Base-by-base conservation (phyloP, 495 filamentous ascomycete genomes). In the Xylaria grammica region DNA sequence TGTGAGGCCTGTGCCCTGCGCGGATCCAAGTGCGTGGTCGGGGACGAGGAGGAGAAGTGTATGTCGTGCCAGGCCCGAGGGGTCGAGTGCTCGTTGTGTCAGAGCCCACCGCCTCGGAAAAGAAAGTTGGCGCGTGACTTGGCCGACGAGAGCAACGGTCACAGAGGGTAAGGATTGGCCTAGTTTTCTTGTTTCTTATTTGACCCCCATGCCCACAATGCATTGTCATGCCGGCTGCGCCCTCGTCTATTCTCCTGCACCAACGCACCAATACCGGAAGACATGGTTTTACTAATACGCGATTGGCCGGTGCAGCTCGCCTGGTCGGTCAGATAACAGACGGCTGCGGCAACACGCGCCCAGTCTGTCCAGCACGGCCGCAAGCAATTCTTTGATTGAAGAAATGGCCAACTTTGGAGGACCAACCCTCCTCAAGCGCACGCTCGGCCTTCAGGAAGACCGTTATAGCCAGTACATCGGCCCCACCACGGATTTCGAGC, bases 21-120 rank as follows among this genome's bases (percentile, higher is more conserved):
- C 72, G 93, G 94, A 76, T 92, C 88, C 69, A 89, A 93, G 70
- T 99, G 95, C 79, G 92, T 96, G 60, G 91, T 97, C 78, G 90
- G 93, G 72, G 86, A 87, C 48, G 87, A 87, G 27, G 84, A 87
- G 38, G 82, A 84, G 29, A 82, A 78, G 69, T 90, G 87, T 73
- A 79, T 88, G 61, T 79, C 87, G 36, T 90, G 87, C 72, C 82
- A 86, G 72, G 82, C 84, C 73, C 84, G 82, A 67, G 83, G 82
- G 46, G 81, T 84, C 69, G 84, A 86, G 29, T 90, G 87, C 72
- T 89, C 87, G 7, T 82, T 89, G 74, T 78, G 82, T 32, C 84
- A 85, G 50, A 91, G 92, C 61, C 82, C 86, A 24, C 86, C 85
- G 61, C 84, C 87, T 34, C 86, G 89, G 79, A 97, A 90, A 84